phyloP scores from a whole-genome alignment of 1,139 yeast species.

The Pichiaceae sp. region DNA sequence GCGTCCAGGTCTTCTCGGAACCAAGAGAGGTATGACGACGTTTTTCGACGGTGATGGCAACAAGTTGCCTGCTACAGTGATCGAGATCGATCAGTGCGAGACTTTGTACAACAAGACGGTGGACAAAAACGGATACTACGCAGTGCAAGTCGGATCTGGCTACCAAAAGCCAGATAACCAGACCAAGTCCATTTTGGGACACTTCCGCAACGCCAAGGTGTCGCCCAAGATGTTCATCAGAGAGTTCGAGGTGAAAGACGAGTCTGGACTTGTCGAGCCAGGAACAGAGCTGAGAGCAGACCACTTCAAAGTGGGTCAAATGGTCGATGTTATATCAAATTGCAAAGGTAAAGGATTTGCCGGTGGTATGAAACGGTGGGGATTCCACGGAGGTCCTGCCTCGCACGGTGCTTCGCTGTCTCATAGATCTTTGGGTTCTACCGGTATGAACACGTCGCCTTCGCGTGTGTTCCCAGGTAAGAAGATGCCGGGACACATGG shows the following conservation, averaged over 20 bases:
- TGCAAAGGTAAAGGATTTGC: slow-evolving; percentile 96
- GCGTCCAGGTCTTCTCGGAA: slow-evolving; percentile 79
- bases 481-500: slow-evolving; percentile 98
- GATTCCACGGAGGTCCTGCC: slow-evolving; percentile 85
- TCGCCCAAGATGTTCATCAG: slow-evolving; percentile 71
- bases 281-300: slow-evolving; percentile 80
- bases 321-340: slow-evolving; percentile 68
- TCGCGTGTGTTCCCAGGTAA: slow-evolving; percentile 96
- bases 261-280: slow-evolving; percentile 57
- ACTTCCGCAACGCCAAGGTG: slow-evolving; percentile 70
- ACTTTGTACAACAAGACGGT: slow-evolving; percentile 66
- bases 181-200: slow-evolving; percentile 62
- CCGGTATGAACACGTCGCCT: slow-evolving; percentile 91
- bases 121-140: slow-evolving; percentile 67
- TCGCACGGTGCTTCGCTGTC: slow-evolving; percentile 94
- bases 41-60: slow-evolving; percentile 69
- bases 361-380: slow-evolving; percentile 97
- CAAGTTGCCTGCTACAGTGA: slow-evolving; percentile 70
- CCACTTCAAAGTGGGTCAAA: slow-evolving; percentile 76
- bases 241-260: slow-evolving; percentile 72
- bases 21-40: slow-evolving; percentile 86
- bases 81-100: slow-evolving; percentile 84
- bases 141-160: slow-evolving; percentile 87
- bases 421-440: slow-evolving; percentile 96
- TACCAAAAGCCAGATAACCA: slow-evolving; percentile 53